Conservation (phyloP, 495 filamentous ascomycete species). For the Astrothelium subdiscretum region DNA sequence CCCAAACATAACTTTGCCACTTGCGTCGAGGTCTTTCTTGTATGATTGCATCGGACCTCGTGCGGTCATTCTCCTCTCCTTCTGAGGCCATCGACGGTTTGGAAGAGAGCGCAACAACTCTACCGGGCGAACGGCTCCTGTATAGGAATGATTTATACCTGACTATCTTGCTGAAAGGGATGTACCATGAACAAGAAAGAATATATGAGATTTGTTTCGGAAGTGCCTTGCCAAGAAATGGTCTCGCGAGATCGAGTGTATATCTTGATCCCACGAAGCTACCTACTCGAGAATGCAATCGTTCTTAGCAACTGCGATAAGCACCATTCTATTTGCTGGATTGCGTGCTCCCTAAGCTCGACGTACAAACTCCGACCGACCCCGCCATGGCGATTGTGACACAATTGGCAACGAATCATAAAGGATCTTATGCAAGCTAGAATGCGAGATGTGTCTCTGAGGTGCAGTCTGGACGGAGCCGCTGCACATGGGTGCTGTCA, state of each 20-base stretch:
- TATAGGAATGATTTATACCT: too few species aligned
- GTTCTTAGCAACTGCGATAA: neutral
- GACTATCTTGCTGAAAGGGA: too few species aligned
- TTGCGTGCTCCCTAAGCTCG: neutral
- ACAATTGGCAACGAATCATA: neutral
- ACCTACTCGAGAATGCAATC: too few species aligned
- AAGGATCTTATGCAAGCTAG: neutral
- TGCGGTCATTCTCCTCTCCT: neutral
- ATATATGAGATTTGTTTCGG: too few species aligned
- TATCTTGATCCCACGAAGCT: too few species aligned
- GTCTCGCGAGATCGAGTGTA: too few species aligned
- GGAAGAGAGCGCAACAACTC: neutral
- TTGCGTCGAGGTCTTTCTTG: constrained; percentile 23
- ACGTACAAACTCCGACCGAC: neutral
- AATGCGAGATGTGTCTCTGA: neutral
- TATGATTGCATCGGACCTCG: constrained; percentile 3
- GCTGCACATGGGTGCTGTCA: neutral
- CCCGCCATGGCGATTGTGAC: neutral
- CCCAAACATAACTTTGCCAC: constrained; percentile 44
- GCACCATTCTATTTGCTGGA: neutral
- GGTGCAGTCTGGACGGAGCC: neutral
- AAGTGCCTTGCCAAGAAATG: too few species aligned
- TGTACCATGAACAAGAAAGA: too few species aligned
- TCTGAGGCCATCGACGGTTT: neutral
- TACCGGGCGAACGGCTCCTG: too few species aligned